A percentile compares a stretch with the other conserved stretches of the same genome.
These are phyloP conservation scores for Boletus rubropictus DNA, from an alignment of 768 basidiomycete species.

Conservation along the genomic window DNA sequence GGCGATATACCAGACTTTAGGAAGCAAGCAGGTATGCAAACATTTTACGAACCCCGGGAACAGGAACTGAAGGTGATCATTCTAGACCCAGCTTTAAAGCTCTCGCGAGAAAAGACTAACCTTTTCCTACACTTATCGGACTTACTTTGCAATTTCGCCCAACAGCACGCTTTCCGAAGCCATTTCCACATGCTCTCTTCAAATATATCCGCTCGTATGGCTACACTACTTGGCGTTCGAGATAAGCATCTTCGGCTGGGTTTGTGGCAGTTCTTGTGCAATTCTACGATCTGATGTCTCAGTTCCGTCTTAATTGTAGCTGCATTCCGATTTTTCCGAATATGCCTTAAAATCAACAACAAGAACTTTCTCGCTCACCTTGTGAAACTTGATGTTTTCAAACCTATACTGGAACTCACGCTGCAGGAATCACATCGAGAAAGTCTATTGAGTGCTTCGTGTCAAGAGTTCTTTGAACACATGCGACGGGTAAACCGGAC, in stretches of 20 bases:
- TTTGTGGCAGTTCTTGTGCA: constrained; percentile 35
- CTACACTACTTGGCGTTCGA: constrained; percentile 68
- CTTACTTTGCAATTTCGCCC: constrained; percentile 79
- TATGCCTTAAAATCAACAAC: constrained; percentile 79
- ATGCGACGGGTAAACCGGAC: constrained; percentile 68
- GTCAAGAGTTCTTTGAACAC: constrained; percentile 92
- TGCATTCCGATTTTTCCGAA: constrained; percentile 87
- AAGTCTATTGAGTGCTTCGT: constrained; percentile 90
- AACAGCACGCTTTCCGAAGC: constrained; percentile 87
- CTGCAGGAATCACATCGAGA: constrained; percentile 78
- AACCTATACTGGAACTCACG: constrained; percentile 81
- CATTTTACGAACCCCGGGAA: not conserved
- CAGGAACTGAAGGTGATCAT: not conserved
- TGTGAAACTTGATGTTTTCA: constrained; percentile 78
- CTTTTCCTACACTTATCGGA: constrained; percentile 89
- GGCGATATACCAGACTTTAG: constrained; percentile 66
- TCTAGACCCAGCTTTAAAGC: constrained; percentile 46
- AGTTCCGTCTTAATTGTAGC: constrained; percentile 41
- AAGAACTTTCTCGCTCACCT: constrained; percentile 67
- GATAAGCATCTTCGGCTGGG: constrained; percentile 93
- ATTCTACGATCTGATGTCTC: constrained; percentile 11
- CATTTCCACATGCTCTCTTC: constrained; percentile 86
- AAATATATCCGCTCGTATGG: constrained; percentile 67
- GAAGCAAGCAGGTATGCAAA: constrained; percentile 37
- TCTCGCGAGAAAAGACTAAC: constrained; percentile 72